Evolutionary conservation across 345 rosid species (phyloP), one percentile per base, ranked within the genome.

Genomic region (Rhodamnia argentea): DNA sequence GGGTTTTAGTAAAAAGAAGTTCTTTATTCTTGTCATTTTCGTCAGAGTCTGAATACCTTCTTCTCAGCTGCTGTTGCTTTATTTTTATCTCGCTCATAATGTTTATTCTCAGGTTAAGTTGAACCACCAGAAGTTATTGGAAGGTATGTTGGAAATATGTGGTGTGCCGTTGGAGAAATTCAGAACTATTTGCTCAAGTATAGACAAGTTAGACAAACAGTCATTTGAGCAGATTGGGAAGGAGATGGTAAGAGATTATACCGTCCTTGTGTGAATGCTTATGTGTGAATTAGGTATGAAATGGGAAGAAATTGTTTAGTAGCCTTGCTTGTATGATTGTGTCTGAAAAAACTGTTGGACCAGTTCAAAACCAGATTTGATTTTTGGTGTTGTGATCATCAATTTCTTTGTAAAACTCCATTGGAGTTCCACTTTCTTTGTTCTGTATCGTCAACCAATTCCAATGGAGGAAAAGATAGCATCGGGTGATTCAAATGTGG

Each of bases 91-190:
- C 18, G 24, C 7, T 82, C 40, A 54, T 52, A 22, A n/a, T 24
- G 13, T 82, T 4, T 51, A n/a, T 82, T 82, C 40, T 82, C 93
- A 97, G 98, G 92, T 97, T 86, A 97, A 97, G 90, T 87, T 94
- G 88, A 96, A 94, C 88, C 99, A 96, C 86, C 91, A 95, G 44
- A 95, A 94, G 93, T 90, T 97, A 89, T 92, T 97, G 64, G 99
- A 97, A 90, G 95, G 99, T 52, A 93, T 97, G 96, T 78, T 97
- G 89, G 96, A 97, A 88, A 97, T 96, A 88, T 96, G 99, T 88
- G 98, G 98, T 57, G 99, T 97, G 84, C 98, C 98, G 42, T 83
- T 93, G 47, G 96, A 91, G 92, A 97, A 95, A 86, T 96, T 96
- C 91, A 91, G 98, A 88, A 91, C 96, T 75, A 95, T 97, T 84